phyloP scores from a whole-genome alignment of 2,329 filamentous ascomycete species.

The Colletotrichum sp. region DNA sequence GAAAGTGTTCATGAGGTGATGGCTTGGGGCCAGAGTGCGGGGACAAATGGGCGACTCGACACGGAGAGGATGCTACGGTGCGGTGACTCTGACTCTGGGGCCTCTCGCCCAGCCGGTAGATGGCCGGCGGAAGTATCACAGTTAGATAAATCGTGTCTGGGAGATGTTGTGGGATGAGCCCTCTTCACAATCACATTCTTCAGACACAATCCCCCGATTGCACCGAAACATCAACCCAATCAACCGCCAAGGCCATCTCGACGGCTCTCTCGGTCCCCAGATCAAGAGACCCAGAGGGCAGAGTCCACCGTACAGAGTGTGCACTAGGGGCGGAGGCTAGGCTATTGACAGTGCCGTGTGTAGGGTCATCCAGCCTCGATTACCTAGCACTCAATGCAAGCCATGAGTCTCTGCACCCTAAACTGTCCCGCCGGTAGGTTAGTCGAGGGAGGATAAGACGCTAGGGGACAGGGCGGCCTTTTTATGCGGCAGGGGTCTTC shows the following conservation, averaged over 20 bases:
- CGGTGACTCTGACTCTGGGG: not conserved
- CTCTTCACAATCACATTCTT: not conserved
- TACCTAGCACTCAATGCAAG: not conserved
- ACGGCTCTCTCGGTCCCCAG: not conserved
- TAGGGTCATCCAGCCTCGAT: not conserved
- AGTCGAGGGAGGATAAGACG: not conserved
- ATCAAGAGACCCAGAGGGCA: not conserved
- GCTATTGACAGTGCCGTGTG: not conserved
- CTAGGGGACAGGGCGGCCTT: not conserved
- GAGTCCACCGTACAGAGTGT: not conserved
- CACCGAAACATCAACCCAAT: slow-evolving; percentile 14
- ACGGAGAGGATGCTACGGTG: not conserved
- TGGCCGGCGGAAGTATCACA: not conserved
- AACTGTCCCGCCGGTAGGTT: not conserved
- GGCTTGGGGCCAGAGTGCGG: not conserved
- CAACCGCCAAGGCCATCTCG: not conserved
- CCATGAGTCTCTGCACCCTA: not conserved
- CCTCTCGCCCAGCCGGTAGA: not conserved
- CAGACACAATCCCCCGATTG: not conserved
- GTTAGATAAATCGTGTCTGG: not conserved
- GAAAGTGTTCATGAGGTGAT: not conserved
- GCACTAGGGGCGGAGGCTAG: not conserved
- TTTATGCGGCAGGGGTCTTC: not conserved
- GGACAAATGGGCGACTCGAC: not conserved
- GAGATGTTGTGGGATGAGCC: not conserved